Conservation (phyloP, 305 asterid genomes). For the Fraxinus sp. region DNA sequence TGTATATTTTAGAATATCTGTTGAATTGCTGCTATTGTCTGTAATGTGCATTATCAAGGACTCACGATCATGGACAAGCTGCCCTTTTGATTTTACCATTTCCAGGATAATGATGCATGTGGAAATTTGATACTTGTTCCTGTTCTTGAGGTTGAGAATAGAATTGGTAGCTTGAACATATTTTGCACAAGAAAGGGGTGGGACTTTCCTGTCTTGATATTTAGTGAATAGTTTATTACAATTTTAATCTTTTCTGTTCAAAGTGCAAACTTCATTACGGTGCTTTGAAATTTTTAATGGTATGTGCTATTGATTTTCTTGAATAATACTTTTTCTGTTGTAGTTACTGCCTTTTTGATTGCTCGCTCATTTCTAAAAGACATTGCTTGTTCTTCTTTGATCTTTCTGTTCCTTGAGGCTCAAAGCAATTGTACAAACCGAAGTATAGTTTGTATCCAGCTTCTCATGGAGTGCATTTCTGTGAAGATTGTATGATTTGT, state of each 20-base stretch:
- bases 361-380: neutral
- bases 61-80: neutral
- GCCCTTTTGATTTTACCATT: neutral
- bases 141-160: neutral
- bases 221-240: neutral
- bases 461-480: neutral
- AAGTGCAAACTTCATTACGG: neutral
- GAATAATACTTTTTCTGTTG: neutral
- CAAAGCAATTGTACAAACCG: neutral
- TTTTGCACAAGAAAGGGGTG: neutral
- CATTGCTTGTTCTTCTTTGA: neutral
- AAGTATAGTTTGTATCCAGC: neutral
- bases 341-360: neutral
- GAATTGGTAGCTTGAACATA: neutral
- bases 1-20: neutral
- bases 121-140: neutral
- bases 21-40: neutral
- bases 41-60: neutral
- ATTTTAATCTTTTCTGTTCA: neutral
- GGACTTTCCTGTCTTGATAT: neutral
- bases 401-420: neutral
- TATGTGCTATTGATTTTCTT: neutral
- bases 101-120: neutral
- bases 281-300: neutral
- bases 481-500: neutral